Percentiles rank a stretch among this genome's conserved stretches.
Conservation (phyloP, 1,139 yeast species). For the Debaryomyces fabryi region DNA sequence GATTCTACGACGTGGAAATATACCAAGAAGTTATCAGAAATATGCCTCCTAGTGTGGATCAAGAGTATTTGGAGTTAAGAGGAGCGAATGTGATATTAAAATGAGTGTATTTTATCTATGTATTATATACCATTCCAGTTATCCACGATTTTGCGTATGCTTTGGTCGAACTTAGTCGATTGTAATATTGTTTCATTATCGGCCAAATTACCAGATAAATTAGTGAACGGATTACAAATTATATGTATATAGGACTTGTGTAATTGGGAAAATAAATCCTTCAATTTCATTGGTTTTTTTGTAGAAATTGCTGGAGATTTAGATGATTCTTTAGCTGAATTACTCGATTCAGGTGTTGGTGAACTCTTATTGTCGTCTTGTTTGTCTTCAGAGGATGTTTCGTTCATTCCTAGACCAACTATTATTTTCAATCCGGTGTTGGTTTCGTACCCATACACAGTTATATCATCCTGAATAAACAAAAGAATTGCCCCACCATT, state of each 20-base stretch:
- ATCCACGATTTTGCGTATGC: constrained; percentile 36
- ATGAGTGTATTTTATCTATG: constrained; percentile 23
- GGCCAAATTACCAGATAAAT: constrained; percentile 25
- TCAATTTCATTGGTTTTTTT: constrained; percentile 18
- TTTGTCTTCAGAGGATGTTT: neutral
- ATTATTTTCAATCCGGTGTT: constrained; percentile 63
- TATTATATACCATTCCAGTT: constrained; percentile 27
- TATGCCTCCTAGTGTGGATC: constrained; percentile 91
- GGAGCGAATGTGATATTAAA: constrained; percentile 85
- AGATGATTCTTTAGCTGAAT: neutral
- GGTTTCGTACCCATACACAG: constrained; percentile 64
- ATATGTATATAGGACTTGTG: constrained; percentile 54
- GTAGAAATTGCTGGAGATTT: constrained; percentile 11
- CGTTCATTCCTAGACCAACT: constrained; percentile 26
- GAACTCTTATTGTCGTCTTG: constrained; percentile 5
- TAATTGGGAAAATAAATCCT: constrained; percentile 41
- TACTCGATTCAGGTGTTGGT: neutral
- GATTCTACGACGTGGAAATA: constrained; percentile 84
- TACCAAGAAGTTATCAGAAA: constrained; percentile 75
- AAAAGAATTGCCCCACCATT: constrained; percentile 42
- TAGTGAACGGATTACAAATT: constrained; percentile 60
- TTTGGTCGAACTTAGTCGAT: constrained; percentile 40
- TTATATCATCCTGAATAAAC: constrained; percentile 62
- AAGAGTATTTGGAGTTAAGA: constrained; percentile 83
- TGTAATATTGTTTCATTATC: constrained; percentile 33